Conservation (phyloP, 2,329 filamentous ascomycete species). For the Zymoseptoria pseudotritici region DNA sequence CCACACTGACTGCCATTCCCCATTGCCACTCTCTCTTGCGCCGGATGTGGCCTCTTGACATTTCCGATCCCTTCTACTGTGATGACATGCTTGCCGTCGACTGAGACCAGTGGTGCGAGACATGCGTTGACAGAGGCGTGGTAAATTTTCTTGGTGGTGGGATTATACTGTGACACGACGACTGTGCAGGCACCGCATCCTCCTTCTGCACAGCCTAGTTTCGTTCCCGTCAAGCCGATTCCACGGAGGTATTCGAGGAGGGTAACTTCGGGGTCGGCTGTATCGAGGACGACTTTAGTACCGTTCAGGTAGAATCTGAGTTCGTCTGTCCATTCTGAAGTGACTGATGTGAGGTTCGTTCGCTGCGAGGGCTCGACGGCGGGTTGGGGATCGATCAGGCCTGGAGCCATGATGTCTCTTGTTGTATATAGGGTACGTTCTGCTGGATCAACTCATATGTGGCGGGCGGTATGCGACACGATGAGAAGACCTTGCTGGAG, state of each 20-base stretch:
- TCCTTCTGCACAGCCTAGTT: constrained; percentile 92
- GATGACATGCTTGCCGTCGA: constrained; percentile 97
- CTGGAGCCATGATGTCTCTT: constrained; percentile 47
- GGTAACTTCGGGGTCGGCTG: constrained; percentile 84
- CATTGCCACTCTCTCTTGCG: constrained; percentile 84
- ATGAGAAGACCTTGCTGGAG: background rate
- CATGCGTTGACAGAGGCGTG: constrained; percentile 97
- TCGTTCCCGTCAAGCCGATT: constrained; percentile 89
- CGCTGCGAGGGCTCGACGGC: constrained; percentile 41
- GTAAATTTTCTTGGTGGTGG: constrained; percentile 85
- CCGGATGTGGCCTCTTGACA: constrained; percentile 75
- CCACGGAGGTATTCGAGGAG: constrained; percentile 88
- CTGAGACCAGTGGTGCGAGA: constrained; percentile 80
- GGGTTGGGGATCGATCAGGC: constrained; percentile 45
- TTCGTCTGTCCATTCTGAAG: constrained; percentile 74
- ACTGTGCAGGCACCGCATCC: constrained; percentile 96
- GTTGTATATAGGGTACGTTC: background rate
- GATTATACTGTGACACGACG: constrained; percentile 87
- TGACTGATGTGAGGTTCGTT: constrained; percentile 53
- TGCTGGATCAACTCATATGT: background rate
- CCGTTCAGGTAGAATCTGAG: constrained; percentile 92
- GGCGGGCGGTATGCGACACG: background rate
- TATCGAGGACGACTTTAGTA: constrained; percentile 76
- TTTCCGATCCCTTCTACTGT: constrained; percentile 95
- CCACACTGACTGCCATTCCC: constrained; percentile 89